These are phyloP conservation scores for Orbilia javanica DNA, from an alignment of 2,329 filamentous ascomycete species.

Conservation along the genomic window DNA sequence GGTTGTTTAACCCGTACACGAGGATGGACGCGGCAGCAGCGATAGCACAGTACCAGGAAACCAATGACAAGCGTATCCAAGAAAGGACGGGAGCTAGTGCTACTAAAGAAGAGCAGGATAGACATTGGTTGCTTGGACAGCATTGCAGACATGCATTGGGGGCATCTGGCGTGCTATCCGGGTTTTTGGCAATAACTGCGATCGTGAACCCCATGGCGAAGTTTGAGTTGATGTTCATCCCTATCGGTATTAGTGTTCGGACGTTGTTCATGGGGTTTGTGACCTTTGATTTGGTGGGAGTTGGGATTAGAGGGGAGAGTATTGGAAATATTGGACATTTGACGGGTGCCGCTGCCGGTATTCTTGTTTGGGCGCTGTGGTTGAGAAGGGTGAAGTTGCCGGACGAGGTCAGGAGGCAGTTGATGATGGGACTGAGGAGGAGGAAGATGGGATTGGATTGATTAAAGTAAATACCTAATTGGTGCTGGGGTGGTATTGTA, in stretches of 20 bases:
- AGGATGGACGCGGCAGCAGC: background rate
- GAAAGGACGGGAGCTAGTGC: background rate
- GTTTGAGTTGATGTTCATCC: slow-evolving; percentile 57
- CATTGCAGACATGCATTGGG: slow-evolving; percentile 37
- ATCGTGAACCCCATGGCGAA: slow-evolving; percentile 51
- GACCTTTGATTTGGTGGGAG: slow-evolving; percentile 27
- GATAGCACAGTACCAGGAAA: background rate
- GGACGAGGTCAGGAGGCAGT: slow-evolving; percentile 41
- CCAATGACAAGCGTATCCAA: slow-evolving; percentile 1
- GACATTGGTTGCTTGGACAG: slow-evolving; percentile 36
- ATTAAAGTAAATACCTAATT: too few species aligned
- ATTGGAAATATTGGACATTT: slow-evolving; percentile 47
- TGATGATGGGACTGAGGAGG: slow-evolving; percentile 52
- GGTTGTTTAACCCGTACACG: slow-evolving; percentile 33
- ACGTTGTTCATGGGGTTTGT: slow-evolving; percentile 49
- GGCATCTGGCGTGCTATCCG: slow-evolving; percentile 28
- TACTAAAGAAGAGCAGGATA: slow-evolving; percentile 24
- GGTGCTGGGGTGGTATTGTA: slow-evolving; percentile 9
- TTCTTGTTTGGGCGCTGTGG: slow-evolving; percentile 46
- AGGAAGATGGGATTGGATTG: slow-evolving; percentile 47
- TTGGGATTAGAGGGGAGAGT: slow-evolving; percentile 27
- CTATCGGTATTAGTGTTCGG: slow-evolving; percentile 42
- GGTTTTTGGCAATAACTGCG: slow-evolving; percentile 41
- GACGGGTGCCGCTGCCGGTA: slow-evolving; percentile 29
- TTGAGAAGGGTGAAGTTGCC: slow-evolving; percentile 53